Evolutionary conservation across 495 filamentous ascomycete genomes (phyloP), one percentile per base, ranked within the genome.

Genomic region (Elaphomyces granulatus): DNA sequence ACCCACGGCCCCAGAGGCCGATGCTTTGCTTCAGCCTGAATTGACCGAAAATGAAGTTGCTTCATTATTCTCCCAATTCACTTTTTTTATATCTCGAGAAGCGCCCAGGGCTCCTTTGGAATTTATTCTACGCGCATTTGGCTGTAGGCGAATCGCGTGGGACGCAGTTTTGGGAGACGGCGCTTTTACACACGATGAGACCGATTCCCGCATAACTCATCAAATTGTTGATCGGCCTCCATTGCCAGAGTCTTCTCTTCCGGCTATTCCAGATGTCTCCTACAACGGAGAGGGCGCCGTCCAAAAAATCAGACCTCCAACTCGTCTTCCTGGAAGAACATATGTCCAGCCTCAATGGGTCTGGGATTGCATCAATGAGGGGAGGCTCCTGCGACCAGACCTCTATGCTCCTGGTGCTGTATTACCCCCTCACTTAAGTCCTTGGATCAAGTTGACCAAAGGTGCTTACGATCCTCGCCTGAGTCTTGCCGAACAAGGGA

Each of bases 311-410:
- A 57, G 63, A 72, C 49, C 73, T 40, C 45, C 66, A 51, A 71
- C 74, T 42, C 73, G 87, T 23, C 77, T 95, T 43, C 87, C 87
- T 6, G 87, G 87, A 17, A 68, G 90, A 35, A 87, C 78, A 34
- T 96, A 96, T 48, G 59, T 98, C 36, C 90, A 98, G 61, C 90
- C 90, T 15, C 90, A 98, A 54, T 98, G 93, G 86, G 74, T 98
- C 10, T 98, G 90, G 90, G 90, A 98, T 46, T 84, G 81, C 52
- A 63, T 95, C 48, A 98, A 98, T 58, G 77, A 82, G 18, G 83
- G 83, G 31, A 83, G 83, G 57, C 62, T 98, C 28, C 79, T 95
- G 45, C 70, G 81, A 28, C 78, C 87, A 9, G 85, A 94, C 54
- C 65, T 90, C 1, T 98, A 98, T 46, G 83, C 76, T 2, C 87